Evolutionary conservation across 371 early-diverging fungal genomes (phyloP).

Genomic region (Basidiobolus heterosporus): DNA sequence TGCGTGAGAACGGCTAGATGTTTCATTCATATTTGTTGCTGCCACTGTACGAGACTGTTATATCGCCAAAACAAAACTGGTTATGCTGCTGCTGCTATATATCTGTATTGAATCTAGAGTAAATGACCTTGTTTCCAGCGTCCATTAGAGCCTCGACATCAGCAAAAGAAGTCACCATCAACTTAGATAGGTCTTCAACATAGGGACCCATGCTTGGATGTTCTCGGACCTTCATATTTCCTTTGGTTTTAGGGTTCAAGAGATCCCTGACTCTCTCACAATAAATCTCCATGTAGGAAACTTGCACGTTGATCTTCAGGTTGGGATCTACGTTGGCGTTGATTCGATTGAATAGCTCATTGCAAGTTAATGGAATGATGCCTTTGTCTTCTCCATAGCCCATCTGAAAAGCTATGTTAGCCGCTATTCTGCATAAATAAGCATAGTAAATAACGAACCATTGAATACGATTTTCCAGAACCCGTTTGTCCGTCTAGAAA

Average conservation of each 20-base stretch:
- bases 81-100: background rate
- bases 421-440: conserved; percentile 12
- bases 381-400: conserved; percentile 62
- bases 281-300: conserved; percentile 71
- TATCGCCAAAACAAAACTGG: background rate
- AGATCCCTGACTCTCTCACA: conserved; percentile 86
- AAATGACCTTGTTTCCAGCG: conserved; percentile 62
- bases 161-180: conserved; percentile 59
- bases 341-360: conserved; percentile 58
- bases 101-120: background rate
- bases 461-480: conserved; percentile 68
- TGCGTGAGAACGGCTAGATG: conserved; percentile 86
- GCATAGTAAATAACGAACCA: conserved; percentile 26
- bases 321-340: conserved; percentile 19
- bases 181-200: conserved; percentile 75
- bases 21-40: conserved; percentile 91
- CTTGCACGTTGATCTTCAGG: conserved; percentile 52
- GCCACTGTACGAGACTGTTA: conserved; percentile 71
- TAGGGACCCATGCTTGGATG: conserved; percentile 82
- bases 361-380: conserved; percentile 66
- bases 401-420: conserved; percentile 28
- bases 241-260: conserved; percentile 58
- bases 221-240: conserved; percentile 68
- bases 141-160: conserved; percentile 69
- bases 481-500: conserved; percentile 70